A percentile compares a stretch with the other conserved stretches of the same genome.
Conservation (phyloP, 2,329 filamentous ascomycete species). For the Scopulariopsis brevicaulis region DNA sequence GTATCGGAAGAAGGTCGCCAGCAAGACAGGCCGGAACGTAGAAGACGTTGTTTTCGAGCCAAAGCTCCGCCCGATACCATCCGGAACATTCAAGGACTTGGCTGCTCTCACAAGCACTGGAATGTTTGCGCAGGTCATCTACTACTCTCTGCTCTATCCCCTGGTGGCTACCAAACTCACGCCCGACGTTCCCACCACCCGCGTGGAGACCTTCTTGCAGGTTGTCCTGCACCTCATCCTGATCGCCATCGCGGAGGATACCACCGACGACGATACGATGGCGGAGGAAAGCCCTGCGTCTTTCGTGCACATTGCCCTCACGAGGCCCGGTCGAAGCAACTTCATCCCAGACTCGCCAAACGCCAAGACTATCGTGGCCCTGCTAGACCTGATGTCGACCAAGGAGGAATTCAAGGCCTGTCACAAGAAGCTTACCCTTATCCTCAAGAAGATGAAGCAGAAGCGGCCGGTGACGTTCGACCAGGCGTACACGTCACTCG, state of each 20-base stretch:
- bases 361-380: conserved; percentile 50
- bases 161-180: conserved; percentile 57
- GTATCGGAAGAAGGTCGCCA: conserved; percentile 78
- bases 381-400: conserved; percentile 48
- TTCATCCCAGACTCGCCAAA: conserved; percentile 44
- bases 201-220: conserved; percentile 85
- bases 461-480: conserved; percentile 67
- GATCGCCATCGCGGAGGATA: conserved; percentile 77
- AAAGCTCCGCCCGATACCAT: conserved; percentile 61
- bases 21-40: conserved; percentile 68
- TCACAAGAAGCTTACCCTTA: conserved; percentile 71
- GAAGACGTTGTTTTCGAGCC: conserved; percentile 90
- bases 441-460: conserved; percentile 76
- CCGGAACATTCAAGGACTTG: conserved; percentile 67
- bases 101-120: conserved; percentile 72
- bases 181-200: conserved; percentile 65
- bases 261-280: conserved; percentile 41
- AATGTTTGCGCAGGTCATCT: conserved; percentile 82
- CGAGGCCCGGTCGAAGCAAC: conserved; percentile 48
- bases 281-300: conserved; percentile 41
- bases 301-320: conserved; percentile 63
- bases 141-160: conserved; percentile 76
- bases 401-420: conserved; percentile 73
- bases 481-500: conserved; percentile 49
- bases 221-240: conserved; percentile 81